phyloP scores from a whole-genome alignment of 441 rosid species.

The Raphanus hybrid region DNA sequence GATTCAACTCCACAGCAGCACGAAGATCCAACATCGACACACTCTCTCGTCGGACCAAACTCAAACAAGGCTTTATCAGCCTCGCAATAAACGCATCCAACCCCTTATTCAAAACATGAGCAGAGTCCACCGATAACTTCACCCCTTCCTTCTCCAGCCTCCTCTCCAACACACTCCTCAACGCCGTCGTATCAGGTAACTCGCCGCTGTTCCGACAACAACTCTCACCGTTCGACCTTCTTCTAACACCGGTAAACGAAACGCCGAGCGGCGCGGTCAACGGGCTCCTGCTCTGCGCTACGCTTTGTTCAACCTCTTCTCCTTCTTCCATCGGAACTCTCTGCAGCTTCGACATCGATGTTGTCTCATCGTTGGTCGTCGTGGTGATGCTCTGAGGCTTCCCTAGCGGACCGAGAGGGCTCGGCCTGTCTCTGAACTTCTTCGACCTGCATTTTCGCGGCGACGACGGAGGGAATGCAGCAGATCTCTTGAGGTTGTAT shows the following conservation, averaged over 20 bases:
- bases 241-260: slow-evolving; percentile 51
- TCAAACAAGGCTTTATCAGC: slow-evolving; percentile 69
- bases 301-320: slow-evolving; percentile 91
- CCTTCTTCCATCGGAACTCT: slow-evolving; percentile 74
- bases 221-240: slow-evolving; percentile 16
- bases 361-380: slow-evolving; percentile 48
- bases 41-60: slow-evolving; percentile 38
- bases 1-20: slow-evolving; percentile 74
- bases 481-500: slow-evolving; percentile 39
- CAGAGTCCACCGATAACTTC: slow-evolving; percentile 53
- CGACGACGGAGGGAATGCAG: slow-evolving; percentile 57
- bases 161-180: slow-evolving; percentile 60
- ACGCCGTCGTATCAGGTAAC: slow-evolving; percentile 74
- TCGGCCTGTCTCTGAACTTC: slow-evolving; percentile 75
- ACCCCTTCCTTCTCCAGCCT: slow-evolving; percentile 71
- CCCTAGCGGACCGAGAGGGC: slow-evolving; percentile 85
- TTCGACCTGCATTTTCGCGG: slow-evolving; percentile 76
- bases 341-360: slow-evolving; percentile 53
- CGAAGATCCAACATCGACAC: slow-evolving; percentile 55
- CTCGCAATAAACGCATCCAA: slow-evolving; percentile 69
- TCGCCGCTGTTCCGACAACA: slow-evolving; percentile 64
- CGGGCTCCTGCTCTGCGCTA: slow-evolving; percentile 66
- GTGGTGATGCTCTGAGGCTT: slow-evolving; percentile 70
- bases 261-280: slow-evolving; percentile 87
- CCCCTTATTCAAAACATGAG: slow-evolving; percentile 68